A percentile compares a stretch with the other conserved stretches of the same genome.
phyloP scores from a whole-genome alignment of 2,329 filamentous ascomycete genomes.

The Teratosphaeria gauchensis region DNA sequence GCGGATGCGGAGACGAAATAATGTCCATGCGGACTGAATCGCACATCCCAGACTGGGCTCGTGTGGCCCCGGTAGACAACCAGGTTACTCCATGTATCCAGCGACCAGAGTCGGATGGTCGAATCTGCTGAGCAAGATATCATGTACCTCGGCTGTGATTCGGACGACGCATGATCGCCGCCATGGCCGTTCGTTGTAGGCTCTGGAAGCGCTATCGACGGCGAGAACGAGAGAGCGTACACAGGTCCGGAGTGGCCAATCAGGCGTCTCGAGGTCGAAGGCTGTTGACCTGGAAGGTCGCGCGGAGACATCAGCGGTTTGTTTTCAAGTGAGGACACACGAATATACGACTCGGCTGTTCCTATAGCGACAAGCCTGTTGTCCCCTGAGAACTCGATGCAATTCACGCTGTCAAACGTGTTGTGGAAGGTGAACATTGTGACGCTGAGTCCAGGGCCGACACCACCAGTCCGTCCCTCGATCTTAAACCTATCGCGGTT shows the following conservation, averaged over 20 bases:
- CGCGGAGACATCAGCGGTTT: slow-evolving; percentile 63
- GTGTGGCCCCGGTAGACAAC: slow-evolving; percentile 92
- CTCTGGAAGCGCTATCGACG: slow-evolving; percentile 43
- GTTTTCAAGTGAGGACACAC: slow-evolving; percentile 85
- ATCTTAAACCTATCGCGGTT: slow-evolving; percentile 87
- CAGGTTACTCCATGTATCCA: slow-evolving; percentile 84
- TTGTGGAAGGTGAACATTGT: slow-evolving; percentile 99
- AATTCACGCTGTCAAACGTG: slow-evolving; percentile 82
- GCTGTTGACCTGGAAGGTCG: slow-evolving; percentile 48
- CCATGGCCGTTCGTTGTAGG: slow-evolving; percentile 27
- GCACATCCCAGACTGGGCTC: slow-evolving; percentile 76
- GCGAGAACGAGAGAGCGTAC: slow-evolving; percentile 82
- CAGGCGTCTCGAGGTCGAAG: slow-evolving; percentile 59
- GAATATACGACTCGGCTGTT: slow-evolving; percentile 89
- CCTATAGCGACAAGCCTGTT: slow-evolving; percentile 78
- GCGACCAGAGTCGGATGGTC: slow-evolving; percentile 82
- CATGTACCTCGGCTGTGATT: slow-evolving; percentile 60
- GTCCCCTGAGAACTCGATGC: slow-evolving; percentile 90
- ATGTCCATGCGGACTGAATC: slow-evolving; percentile 87
- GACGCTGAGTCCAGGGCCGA: slow-evolving; percentile 73
- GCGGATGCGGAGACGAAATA: slow-evolving; percentile 85
- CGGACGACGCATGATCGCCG: slow-evolving; percentile 29
- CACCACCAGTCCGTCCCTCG: slow-evolving; percentile 68
- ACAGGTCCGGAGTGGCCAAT: slow-evolving; percentile 87
- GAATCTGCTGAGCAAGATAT: slow-evolving; percentile 82